These are phyloP conservation scores for Acanthamoeba rhysodes DNA, from an alignment of 208 protist genomes.

Conservation along the genomic window DNA sequence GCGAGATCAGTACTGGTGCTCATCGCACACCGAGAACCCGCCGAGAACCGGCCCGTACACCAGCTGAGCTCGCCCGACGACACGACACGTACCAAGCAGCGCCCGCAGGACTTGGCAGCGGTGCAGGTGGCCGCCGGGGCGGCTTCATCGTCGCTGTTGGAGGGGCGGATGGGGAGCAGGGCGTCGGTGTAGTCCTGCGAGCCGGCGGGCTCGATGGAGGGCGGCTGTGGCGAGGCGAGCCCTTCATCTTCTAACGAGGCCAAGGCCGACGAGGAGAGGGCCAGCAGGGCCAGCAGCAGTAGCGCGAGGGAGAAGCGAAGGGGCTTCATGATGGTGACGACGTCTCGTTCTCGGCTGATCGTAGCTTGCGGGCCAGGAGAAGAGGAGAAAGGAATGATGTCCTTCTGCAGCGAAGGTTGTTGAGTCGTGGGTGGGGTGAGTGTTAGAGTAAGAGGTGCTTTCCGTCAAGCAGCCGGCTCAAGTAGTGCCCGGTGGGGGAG, in stretches of 20 bases:
- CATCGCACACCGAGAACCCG: too few species aligned
- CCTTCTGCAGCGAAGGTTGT: neutral
- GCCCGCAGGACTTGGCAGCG: neutral
- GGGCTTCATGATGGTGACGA: neutral
- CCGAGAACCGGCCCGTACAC: too few species aligned
- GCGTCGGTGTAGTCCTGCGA: neutral
- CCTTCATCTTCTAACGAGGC: neutral
- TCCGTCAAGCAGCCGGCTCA: neutral
- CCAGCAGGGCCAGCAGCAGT: neutral
- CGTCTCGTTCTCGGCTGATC: too few species aligned
- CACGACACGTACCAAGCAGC: neutral
- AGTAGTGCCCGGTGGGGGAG: neutral
- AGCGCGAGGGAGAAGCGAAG: neutral
- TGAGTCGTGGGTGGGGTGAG: neutral
- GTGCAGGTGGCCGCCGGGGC: neutral
- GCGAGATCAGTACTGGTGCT: neutral
- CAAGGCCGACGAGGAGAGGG: neutral
- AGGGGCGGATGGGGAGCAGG: neutral
- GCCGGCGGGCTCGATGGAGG: neutral
- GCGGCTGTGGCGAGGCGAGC: neutral
- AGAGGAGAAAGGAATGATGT: too few species aligned
- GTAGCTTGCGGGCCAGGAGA: too few species aligned
- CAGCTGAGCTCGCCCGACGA: neutral
- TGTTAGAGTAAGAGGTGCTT: neutral
- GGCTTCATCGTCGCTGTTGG: neutral